A percentile compares a stretch with the other conserved stretches of the same genome.
These are phyloP conservation scores for Suillus plorans DNA, from an alignment of 768 basidiomycete species.

Conservation along the genomic window DNA sequence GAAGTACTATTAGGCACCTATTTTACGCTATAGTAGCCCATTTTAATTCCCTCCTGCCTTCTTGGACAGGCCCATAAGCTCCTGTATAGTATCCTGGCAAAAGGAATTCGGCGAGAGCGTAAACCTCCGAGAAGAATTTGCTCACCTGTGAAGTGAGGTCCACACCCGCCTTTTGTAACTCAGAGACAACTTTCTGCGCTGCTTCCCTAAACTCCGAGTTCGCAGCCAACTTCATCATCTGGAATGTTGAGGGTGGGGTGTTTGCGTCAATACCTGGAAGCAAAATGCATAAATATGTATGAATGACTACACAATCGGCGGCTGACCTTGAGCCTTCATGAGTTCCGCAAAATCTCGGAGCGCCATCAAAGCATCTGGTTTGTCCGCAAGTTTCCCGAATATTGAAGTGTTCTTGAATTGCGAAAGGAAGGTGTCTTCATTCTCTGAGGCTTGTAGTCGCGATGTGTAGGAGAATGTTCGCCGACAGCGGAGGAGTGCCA, in stretches of 20 bases:
- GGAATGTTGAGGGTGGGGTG: conserved; percentile 44
- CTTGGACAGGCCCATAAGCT: conserved; percentile 30
- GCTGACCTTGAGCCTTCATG: conserved; percentile 47
- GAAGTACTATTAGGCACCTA: not conserved
- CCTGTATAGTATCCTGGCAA: conserved; percentile 47
- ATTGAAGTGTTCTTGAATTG: conserved; percentile 45
- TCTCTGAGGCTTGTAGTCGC: conserved; percentile 32
- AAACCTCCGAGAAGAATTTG: conserved; percentile 1
- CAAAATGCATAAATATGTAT: not conserved
- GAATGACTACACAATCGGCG: conserved; percentile 14
- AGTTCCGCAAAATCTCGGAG: conserved; percentile 43
- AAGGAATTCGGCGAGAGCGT: not conserved
- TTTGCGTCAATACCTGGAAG: conserved; percentile 48
- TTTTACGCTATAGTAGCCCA: not conserved
- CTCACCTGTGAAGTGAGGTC: conserved; percentile 55
- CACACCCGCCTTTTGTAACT: conserved; percentile 60
- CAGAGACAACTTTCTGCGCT: conserved; percentile 44
- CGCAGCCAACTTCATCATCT: conserved; percentile 54
- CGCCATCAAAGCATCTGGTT: conserved; percentile 50
- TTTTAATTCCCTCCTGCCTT: conserved; percentile 21
- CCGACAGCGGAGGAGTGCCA: conserved; percentile 12
- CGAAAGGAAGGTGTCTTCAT: conserved; percentile 33
- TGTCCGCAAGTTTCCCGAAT: conserved; percentile 48
- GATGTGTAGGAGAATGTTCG: conserved; percentile 33
- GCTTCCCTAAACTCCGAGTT: conserved; percentile 53